phyloP scores from a whole-genome alignment of 345 rosid species.

The Geranium brycei region DNA sequence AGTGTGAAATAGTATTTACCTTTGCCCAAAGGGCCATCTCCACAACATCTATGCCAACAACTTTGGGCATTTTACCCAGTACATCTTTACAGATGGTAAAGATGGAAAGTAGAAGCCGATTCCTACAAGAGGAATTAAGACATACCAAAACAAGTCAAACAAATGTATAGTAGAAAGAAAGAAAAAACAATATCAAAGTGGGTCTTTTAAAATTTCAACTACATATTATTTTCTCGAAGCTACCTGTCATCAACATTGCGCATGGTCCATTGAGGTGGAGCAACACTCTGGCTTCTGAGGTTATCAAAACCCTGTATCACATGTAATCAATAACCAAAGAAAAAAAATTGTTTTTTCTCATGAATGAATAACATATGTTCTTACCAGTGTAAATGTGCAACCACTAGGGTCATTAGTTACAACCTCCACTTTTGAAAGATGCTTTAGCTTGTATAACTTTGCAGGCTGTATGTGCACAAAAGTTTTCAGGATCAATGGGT shows the following conservation, averaged over 20 bases:
- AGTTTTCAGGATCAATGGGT: slow-evolving; percentile 1
- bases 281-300: slow-evolving; percentile 92
- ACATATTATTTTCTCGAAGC: not conserved
- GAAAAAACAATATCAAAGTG: not conserved
- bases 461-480: slow-evolving; percentile 48
- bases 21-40: slow-evolving; percentile 99
- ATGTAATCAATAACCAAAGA: slow-evolving; percentile 11
- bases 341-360: not conserved
- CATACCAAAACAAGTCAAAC: not conserved
- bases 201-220: not conserved
- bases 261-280: slow-evolving; percentile 99
- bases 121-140: slow-evolving; percentile 30
- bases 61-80: slow-evolving; percentile 71
- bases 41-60: slow-evolving; percentile 79
- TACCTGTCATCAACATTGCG: slow-evolving; percentile 95
- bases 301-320: slow-evolving; percentile 87
- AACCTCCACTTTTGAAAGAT: slow-evolving; percentile 93
- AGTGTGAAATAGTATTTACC: slow-evolving; percentile 30
- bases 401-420: slow-evolving; percentile 92
- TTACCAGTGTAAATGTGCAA: slow-evolving; percentile 90
- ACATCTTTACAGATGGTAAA: slow-evolving; percentile 68
- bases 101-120: slow-evolving; percentile 60
- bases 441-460: slow-evolving; percentile 86
- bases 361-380: not conserved
- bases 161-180: not conserved